Percentiles rank a stretch among this genome's conserved stretches.
Conservation (phyloP, 495 filamentous ascomycete genomes). For the Penicillium egyptiacum region DNA sequence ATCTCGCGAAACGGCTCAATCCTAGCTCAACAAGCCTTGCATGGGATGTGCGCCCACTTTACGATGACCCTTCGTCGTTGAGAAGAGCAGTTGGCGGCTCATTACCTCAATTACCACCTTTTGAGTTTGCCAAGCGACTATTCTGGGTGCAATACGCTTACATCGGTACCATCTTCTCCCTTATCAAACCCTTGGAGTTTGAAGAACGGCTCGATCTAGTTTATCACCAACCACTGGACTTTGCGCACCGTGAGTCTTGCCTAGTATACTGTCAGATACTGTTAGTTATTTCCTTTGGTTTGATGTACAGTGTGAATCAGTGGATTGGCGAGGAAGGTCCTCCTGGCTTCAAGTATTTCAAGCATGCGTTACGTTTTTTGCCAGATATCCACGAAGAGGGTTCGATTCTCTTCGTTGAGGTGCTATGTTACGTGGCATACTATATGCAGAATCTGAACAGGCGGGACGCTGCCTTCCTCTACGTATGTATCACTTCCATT, state of each 20-base stretch:
- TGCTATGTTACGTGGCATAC: conserved; percentile 51
- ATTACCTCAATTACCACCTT: conserved; percentile 41
- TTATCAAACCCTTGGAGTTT: conserved; percentile 45
- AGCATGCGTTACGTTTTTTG: conserved; percentile 46
- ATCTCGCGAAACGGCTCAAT: conserved; percentile 39
- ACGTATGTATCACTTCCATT: conserved; percentile 24
- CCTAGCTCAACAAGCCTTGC: conserved; percentile 36
- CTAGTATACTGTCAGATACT: conserved; percentile 43
- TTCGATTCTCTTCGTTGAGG: conserved; percentile 52
- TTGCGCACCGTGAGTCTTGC: conserved; percentile 36
- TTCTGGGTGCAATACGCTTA: conserved; percentile 52
- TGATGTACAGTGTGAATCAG: conserved; percentile 54
- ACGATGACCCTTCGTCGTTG: conserved; percentile 39
- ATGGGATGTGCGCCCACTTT: conserved; percentile 43
- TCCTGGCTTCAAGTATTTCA: conserved; percentile 53
- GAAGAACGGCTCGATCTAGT: conserved; percentile 43
- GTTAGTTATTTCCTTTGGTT: conserved; percentile 51
- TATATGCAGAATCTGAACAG: conserved; percentile 55
- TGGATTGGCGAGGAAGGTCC: conserved; percentile 50
- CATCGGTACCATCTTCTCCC: conserved; percentile 54
- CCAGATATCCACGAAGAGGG: conserved; percentile 53
- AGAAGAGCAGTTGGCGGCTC: conserved; percentile 27
- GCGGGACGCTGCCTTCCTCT: conserved; percentile 49
- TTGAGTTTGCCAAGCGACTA: conserved; percentile 46
- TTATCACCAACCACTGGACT: conserved; percentile 38